Base-by-base conservation (phyloP, 768 basidiomycete species). In the Tylopilus rubrobrunneus region DNA sequence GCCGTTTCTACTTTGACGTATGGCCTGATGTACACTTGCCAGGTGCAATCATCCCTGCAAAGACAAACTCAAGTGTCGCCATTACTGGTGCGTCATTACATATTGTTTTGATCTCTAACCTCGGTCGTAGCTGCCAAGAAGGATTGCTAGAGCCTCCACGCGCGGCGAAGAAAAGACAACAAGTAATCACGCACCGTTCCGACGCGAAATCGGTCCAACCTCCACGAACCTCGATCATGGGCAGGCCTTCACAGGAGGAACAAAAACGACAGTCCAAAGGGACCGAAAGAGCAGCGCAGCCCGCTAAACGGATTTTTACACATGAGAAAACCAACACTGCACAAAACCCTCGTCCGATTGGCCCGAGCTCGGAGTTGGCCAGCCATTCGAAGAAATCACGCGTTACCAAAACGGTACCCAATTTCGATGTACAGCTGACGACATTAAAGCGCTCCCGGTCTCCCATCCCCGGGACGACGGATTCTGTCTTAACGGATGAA, bases 1-100 rank as follows among this genome's bases (percentile, higher is more conserved):
- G 5, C 37, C 11, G 40, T 34, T 29, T 29, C 42, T 15, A n/a
- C 29, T 15, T 31, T n/a, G 12, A 10, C 15, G 11, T 45, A n/a
- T 23, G 31, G 28, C 21, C 8, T 48, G 21, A 51, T 28, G 19
- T 34, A 28, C n/a, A 47, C 31, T 39, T 42, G 40, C 10, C 37
- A 90, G 89, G 47, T 93, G 91, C 63, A 87, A 88, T 59, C 91
- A 93, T 60, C 48, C 77, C 21, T 93, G 91, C 76, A 89, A 86
- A 65, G 83, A 90, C 62, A 92, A 91, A 68, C 70, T 73, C 5
- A 76, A 73, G 41, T 93, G 91, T 64, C 80, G 85, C 25, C 91
- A 93, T 72, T 65, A 84, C 34, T 92, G 91, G 91, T 57, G 74
- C 40, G 48, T 58, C 28, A 48, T 14, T 58, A 57, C 39, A 19